Percentiles rank a stretch among this genome's conserved stretches.
Evolutionary conservation across 2,329 filamentous ascomycete species (phyloP).

Genomic region (Tolypocladium ovalisporum): DNA sequence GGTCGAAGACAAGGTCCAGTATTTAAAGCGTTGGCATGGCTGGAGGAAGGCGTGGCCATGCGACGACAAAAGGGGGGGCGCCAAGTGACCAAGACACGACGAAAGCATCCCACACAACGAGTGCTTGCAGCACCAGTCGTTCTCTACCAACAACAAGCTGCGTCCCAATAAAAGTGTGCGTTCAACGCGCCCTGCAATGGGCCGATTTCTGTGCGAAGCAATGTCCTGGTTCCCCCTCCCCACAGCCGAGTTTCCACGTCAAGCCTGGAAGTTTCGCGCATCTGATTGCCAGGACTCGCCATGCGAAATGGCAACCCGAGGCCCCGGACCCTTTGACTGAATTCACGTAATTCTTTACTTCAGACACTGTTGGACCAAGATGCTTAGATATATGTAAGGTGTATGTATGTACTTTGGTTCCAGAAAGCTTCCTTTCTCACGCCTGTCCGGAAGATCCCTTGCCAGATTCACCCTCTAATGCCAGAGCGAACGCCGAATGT

Average conservation of each 20-base stretch:
- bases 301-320: neutral
- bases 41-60: neutral
- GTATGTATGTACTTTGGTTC: neutral
- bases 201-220: too few species aligned
- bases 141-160: too few species aligned
- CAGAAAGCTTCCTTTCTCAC: neutral
- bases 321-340: neutral
- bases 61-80: neutral
- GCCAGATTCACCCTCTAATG: neutral
- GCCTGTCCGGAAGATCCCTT: neutral
- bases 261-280: too few species aligned
- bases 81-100: neutral
- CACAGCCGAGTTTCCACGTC: neutral
- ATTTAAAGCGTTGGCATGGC: neutral
- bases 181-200: too few species aligned
- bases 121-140: neutral
- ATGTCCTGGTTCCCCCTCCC: too few species aligned
- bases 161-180: too few species aligned
- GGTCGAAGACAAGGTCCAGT: neutral
- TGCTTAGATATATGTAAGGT: neutral
- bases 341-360: neutral
- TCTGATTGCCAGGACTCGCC: too few species aligned
- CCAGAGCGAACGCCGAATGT: neutral
- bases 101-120: neutral
- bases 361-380: neutral